phyloP scores from a whole-genome alignment of 2,329 filamentous ascomycete genomes.

The Thielaviopsis ethacetica region DNA sequence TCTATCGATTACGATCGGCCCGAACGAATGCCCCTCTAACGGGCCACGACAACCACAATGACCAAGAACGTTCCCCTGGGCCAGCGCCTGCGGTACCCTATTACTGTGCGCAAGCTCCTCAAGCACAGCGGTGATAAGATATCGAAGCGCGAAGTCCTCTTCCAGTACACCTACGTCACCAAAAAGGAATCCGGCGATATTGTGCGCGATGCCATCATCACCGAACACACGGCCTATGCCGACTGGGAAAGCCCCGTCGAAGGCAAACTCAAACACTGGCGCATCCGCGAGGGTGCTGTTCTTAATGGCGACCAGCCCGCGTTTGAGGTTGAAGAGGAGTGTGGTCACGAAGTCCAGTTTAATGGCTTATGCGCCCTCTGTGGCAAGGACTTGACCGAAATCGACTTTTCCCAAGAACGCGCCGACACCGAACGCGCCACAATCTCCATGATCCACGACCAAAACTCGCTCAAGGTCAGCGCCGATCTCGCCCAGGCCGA shows the following conservation, averaged over 20 bases:
- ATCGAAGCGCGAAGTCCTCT: slow-evolving; percentile 57
- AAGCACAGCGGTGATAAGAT: slow-evolving; percentile 61
- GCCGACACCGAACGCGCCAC: slow-evolving; percentile 72
- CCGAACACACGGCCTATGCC: slow-evolving; percentile 53
- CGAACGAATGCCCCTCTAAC: neutral
- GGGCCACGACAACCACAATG: slow-evolving; percentile 17
- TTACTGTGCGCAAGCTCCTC: slow-evolving; percentile 75
- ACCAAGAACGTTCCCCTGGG: slow-evolving; percentile 35
- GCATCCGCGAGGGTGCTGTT: slow-evolving; percentile 49
- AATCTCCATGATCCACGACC: slow-evolving; percentile 90
- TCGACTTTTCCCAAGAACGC: slow-evolving; percentile 66
- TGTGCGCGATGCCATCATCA: slow-evolving; percentile 39
- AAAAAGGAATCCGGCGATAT: slow-evolving; percentile 59
- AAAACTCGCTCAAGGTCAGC: slow-evolving; percentile 74
- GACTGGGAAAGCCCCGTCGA: slow-evolving; percentile 74
- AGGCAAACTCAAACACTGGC: slow-evolving; percentile 64
- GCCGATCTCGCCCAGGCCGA: slow-evolving; percentile 61
- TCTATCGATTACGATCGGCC: neutral
- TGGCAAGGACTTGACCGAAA: slow-evolving; percentile 89
- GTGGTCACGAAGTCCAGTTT: slow-evolving; percentile 80
- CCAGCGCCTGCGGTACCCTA: slow-evolving; percentile 68
- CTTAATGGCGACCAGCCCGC: slow-evolving; percentile 41
- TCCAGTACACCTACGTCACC: slow-evolving; percentile 78
- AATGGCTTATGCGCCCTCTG: slow-evolving; percentile 82
- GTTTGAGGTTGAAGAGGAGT: slow-evolving; percentile 76